Conservation (phyloP, 225 moss, liverwort and hornwort species). For the Thuidium tamariscinum region DNA sequence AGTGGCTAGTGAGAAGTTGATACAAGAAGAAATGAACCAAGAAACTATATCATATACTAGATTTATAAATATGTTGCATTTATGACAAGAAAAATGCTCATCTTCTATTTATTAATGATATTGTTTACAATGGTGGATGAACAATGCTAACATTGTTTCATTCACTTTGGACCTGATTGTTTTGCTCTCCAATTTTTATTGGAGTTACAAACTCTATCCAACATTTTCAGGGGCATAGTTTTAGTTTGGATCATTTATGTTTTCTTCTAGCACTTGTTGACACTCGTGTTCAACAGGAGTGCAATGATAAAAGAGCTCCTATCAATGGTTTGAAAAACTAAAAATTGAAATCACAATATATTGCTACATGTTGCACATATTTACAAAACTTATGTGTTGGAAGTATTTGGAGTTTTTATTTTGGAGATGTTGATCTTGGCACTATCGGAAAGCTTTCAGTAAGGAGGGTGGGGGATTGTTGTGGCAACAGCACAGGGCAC, state of each 20-base stretch:
- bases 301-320: background rate
- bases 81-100: background rate
- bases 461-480: too few relatives aligned
- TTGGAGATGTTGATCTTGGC: too few relatives aligned
- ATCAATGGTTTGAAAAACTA: background rate
- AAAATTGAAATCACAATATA: background rate
- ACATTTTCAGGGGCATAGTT: background rate
- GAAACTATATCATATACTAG: background rate
- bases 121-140: background rate
- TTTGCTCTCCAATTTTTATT: background rate
- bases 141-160: background rate
- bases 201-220: background rate
- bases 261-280: background rate
- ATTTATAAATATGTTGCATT: background rate
- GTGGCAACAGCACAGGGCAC: too few relatives aligned
- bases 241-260: background rate
- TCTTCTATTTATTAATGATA: background rate
- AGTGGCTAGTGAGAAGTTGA: background rate
- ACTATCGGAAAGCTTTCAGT: too few relatives aligned
- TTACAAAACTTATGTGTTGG: background rate
- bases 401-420: too few relatives aligned
- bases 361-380: background rate
- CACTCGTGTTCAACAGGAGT: background rate
- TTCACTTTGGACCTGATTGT: background rate
- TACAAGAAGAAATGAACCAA: background rate